Evolutionary conservation across 176 grass and related monocot genomes (phyloP).

Genomic region (Sorghum bicolor): Sorghum_bicolor_NCBIv3 NC_012873.2:938001-938500

Average conservation of each 20-base stretch:
- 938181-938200: no score
- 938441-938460: conserved; percentile 60
- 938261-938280: not conserved
- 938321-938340: not conserved
- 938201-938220: no score
- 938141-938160: no score
- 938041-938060: no score
- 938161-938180: no score
- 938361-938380: not conserved
- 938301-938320: not conserved
- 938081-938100: no score
- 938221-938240: no score
- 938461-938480: conserved; percentile 72
- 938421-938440: not conserved
- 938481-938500: conserved; percentile 79
- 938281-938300: not conserved
- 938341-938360: not conserved
- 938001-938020: not conserved
- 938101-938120: no score
- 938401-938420: conserved; percentile 5
- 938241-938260: not conserved
- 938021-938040: not conserved
- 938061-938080: no score
- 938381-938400: not conserved
- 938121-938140: no score